A percentile compares a stretch with the other conserved stretches of the same genome.
These are phyloP conservation scores for Didymella keratinophila DNA, from an alignment of 2,329 filamentous ascomycete species.

Conservation along the genomic window DNA sequence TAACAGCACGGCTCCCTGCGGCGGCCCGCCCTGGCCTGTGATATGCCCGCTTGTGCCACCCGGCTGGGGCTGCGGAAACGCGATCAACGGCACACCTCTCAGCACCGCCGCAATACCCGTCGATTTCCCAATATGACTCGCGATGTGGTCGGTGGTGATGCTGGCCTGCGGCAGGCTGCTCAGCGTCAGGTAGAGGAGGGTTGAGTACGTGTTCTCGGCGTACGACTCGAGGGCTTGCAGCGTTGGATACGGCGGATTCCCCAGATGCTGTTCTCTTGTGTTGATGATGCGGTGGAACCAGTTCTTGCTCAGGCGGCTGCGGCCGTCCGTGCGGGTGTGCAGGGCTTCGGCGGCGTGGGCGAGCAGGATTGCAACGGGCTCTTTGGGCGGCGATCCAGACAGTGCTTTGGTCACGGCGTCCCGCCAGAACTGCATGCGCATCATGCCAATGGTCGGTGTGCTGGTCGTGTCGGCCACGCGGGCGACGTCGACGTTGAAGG, in stretches of 20 bases:
- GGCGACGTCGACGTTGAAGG: conserved; percentile 91
- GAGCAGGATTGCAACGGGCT: conserved; percentile 88
- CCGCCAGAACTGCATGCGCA: conserved; percentile 96
- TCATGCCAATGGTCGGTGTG: conserved; percentile 81
- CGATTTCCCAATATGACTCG: conserved; percentile 94
- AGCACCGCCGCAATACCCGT: conserved; percentile 86
- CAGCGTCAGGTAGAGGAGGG: conserved; percentile 86
- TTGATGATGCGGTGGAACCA: conserved; percentile 75
- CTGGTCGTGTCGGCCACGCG: conserved; percentile 89
- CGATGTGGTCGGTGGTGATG: conserved; percentile 87
- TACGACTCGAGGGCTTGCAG: conserved; percentile 82
- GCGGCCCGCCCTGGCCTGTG: conserved; percentile 51
- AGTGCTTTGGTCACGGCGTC: conserved; percentile 83
- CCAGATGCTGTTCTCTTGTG: conserved; percentile 82
- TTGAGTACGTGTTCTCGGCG: conserved; percentile 93
- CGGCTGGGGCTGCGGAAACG: conserved; percentile 72
- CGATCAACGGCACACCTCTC: conserved; percentile 87
- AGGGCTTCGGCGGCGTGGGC: conserved; percentile 72
- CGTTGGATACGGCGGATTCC: conserved; percentile 80
- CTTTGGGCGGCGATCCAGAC: conserved; percentile 79
- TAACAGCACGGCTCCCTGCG: conserved; percentile 75
- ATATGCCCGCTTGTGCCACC: conserved; percentile 54
- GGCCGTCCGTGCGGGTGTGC: conserved; percentile 55
- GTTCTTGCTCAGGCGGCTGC: conserved; percentile 60
- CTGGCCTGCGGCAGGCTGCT: conserved; percentile 81